Evolutionary conservation across 495 filamentous ascomycete species (phyloP), one percentile per base, ranked within the genome.

Genomic region (Penicillium odoratum): DNA sequence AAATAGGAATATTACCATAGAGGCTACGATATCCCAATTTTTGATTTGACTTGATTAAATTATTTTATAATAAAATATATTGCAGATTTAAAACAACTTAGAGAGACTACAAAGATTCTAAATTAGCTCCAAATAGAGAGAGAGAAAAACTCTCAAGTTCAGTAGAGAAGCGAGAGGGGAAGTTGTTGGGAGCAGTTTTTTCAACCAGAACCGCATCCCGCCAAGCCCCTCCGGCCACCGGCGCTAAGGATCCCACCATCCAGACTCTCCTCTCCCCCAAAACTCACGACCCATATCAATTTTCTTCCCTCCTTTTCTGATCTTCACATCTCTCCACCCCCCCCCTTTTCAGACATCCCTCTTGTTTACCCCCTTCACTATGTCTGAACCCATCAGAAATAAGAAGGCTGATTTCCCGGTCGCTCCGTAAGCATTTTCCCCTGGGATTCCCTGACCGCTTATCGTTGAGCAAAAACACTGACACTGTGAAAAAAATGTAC

Each of bases 361-460:
- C 38, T n/a, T 16, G 0, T 3, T 4, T 15, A 13, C 15, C 38
- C 2, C 11, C 11, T 15, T 16, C 31, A 50, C 67, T 66, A 96
- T 96, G 91, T 91, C 91, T 69, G 91, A 94, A 70, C 90, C 90
- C 64, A 93, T 93, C 77, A 88, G 88, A 70, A 92, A 92, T 75
- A 93, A 93, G 81, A 92, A 90, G 76, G 76, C 88, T 42, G 90
- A 93, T 72, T 84, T 90, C 64, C 80, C 85, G 62, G 85, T 87
- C 66, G 91, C 91, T 48, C 91, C 91, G 91, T 96, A 83, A 79
- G 89, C 84, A 59, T 52, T 58, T 56, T 53, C 53, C 56, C 43
- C 56, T 52, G 1, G 21, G 21, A 21, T 47, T 42, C 55, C 49
- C 51, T 55, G 44, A 52, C 58, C 44, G 56, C 61, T 64, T 62